These are phyloP conservation scores for Corniculantispora saksenae DNA, from an alignment of 2,329 filamentous ascomycete species.

Conservation along the genomic window DNA sequence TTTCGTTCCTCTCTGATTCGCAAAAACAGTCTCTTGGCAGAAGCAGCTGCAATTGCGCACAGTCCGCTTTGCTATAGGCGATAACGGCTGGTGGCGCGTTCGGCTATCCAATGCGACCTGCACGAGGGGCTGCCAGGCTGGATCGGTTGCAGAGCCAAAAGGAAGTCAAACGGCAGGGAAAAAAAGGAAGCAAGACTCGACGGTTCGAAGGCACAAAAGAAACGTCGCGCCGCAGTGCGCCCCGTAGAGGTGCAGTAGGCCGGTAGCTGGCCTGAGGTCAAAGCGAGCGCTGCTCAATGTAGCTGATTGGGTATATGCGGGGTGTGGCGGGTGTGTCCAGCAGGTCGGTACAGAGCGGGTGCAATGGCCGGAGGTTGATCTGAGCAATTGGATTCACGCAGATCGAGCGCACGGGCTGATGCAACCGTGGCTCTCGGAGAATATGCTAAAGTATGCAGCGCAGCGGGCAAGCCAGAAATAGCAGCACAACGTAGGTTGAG, in stretches of 20 bases:
- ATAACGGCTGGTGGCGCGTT: background rate
- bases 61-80: background rate
- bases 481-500: background rate
- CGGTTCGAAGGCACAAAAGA: background rate
- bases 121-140: background rate
- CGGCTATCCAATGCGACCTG: background rate
- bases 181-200: background rate
- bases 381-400: background rate
- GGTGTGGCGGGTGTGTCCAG: background rate
- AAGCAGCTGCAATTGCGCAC: background rate
- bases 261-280: slow-evolving; percentile 6
- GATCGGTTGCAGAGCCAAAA: background rate
- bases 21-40: no score
- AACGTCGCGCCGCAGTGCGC: background rate
- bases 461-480: background rate
- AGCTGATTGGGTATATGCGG: background rate
- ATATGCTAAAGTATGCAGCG: background rate
- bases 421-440: background rate
- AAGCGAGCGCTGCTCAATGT: background rate
- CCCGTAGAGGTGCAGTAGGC: slow-evolving; percentile 7
- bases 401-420: background rate
- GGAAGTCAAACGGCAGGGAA: background rate
- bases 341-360: background rate
- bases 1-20: no score
- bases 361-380: background rate